Evolutionary conservation across 345 rosid genomes (phyloP), one percentile per base, ranked within the genome.

Genomic region (Gossypium stocksii): DNA sequence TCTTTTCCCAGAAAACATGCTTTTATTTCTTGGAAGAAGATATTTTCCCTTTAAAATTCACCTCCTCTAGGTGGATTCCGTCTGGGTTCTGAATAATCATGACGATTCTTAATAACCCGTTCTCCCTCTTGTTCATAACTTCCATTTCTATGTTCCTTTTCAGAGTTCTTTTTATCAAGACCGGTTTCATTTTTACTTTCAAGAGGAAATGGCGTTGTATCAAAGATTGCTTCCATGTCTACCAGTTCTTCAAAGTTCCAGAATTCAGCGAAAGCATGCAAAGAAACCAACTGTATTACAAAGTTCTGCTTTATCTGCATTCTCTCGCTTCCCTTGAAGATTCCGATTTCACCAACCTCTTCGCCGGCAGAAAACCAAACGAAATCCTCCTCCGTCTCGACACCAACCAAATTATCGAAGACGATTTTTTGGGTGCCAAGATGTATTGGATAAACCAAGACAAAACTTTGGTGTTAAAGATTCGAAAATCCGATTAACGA

Each of bases 281-380:
- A 44, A 89, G 85, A 74, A 94, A 94, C 75, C 89, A 78, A 12
- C 87, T 95, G 9, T 83, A 90, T 49, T 72, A 79, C 9, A 83
- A 80, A 69, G 88, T 91, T 1, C 73, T 74, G 51, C 66, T 82
- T 34, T 91, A 91, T 83, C 78, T 95, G 16, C 83, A 85, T 75
- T 90, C 96, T 3, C 80, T 95, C 12, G 75, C 91, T 16, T 86
- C 96, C 0, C 73, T 93, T 9, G 96, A 91, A 79, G 87, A 94
- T 61, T 89, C 97, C 0, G 91, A 91, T 82, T 92, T 82, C 80
- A 89, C 93, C 66, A 93, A 94, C 57, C 93, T 94, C 70, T 81
- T 94, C 83, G 67, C 96, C 65, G 95, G 91, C 0, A 85, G 87
- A 56, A 88, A 80, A 29, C 48, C 88, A 2, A 82, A 85, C 67